Evolutionary conservation across 768 basidiomycete species (phyloP).

Genomic region (Mycena amicta): DNA sequence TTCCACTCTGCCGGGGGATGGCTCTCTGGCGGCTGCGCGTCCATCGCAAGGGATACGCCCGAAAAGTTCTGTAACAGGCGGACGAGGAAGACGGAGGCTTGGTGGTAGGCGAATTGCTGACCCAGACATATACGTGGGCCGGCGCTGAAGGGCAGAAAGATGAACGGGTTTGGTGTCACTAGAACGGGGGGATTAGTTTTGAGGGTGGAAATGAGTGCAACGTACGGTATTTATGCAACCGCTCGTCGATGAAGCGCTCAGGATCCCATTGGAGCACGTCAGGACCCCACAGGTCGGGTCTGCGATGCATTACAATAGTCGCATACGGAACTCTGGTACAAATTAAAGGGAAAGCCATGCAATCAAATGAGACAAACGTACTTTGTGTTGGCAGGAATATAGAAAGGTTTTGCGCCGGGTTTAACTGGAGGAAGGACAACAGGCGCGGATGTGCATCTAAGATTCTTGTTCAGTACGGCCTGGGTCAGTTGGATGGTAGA

Average conservation of each 20-base stretch:
- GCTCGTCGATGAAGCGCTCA: constrained; percentile 66
- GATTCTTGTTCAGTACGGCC: not conserved
- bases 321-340: constrained; percentile 44
- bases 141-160: constrained; percentile 57
- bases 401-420: constrained; percentile 38
- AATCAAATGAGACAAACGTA: constrained; percentile 11
- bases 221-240: constrained; percentile 55
- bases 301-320: constrained; percentile 61
- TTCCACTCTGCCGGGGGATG: constrained; percentile 49
- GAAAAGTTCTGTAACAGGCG: constrained; percentile 59
- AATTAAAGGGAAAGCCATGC: not conserved
- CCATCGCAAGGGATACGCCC: constrained; percentile 43
- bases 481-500: not conserved
- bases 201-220: constrained; percentile 32
- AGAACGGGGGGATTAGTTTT: not conserved
- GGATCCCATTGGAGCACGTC: constrained; percentile 67
- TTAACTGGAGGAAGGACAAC: constrained; percentile 29
- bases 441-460: constrained; percentile 28
- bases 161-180: constrained; percentile 27
- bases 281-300: constrained; percentile 67
- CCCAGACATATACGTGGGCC: constrained; percentile 53
- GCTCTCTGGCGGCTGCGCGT: constrained; percentile 45
- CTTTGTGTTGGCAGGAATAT: constrained; percentile 43
- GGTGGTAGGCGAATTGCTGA: constrained; percentile 68
- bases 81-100: constrained; percentile 63